These are phyloP conservation scores for Stachybotrys echinatus DNA, from an alignment of 2,329 filamentous ascomycete species.

Conservation along the genomic window DNA sequence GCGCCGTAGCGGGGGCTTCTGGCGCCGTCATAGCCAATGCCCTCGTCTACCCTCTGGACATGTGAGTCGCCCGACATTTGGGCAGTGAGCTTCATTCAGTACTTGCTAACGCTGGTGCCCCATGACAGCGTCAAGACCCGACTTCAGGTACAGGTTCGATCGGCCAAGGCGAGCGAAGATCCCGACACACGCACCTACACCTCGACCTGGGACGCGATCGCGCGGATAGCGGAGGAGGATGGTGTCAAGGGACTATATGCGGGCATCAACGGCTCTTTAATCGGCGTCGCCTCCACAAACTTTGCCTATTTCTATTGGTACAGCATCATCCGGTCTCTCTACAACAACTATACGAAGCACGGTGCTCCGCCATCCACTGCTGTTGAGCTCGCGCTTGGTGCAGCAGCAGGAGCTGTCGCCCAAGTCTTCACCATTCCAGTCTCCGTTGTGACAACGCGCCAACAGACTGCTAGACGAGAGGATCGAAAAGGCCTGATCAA, in stretches of 20 bases:
- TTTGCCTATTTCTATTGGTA: conserved; percentile 99
- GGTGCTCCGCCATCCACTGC: conserved; percentile 64
- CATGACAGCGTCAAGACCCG: conserved; percentile 83
- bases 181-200: conserved; percentile 67
- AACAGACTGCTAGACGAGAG: conserved; percentile 83
- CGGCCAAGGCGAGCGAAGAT: conserved; percentile 34
- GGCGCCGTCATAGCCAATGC: conserved; percentile 94
- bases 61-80: conserved; percentile 55
- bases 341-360: conserved; percentile 56
- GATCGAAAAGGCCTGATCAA: conserved; percentile 83
- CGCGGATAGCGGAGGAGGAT: conserved; percentile 75
- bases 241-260: conserved; percentile 80
- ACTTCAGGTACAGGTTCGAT: conserved; percentile 88
- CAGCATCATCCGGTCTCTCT: conserved; percentile 77
- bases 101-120: background rate
- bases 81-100: background rate
- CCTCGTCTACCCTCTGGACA: conserved; percentile 91
- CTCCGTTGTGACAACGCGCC: conserved; percentile 88
- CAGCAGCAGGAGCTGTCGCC: conserved; percentile 81
- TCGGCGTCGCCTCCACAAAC: conserved; percentile 95
- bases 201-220: conserved; percentile 83
- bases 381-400: conserved; percentile 78
- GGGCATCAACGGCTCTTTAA: conserved; percentile 77
- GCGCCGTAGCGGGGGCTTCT: conserved; percentile 84
- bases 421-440: conserved; percentile 97